phyloP scores from a whole-genome alignment of 2,329 filamentous ascomycete genomes.

The Venturia aucupariae region DNA sequence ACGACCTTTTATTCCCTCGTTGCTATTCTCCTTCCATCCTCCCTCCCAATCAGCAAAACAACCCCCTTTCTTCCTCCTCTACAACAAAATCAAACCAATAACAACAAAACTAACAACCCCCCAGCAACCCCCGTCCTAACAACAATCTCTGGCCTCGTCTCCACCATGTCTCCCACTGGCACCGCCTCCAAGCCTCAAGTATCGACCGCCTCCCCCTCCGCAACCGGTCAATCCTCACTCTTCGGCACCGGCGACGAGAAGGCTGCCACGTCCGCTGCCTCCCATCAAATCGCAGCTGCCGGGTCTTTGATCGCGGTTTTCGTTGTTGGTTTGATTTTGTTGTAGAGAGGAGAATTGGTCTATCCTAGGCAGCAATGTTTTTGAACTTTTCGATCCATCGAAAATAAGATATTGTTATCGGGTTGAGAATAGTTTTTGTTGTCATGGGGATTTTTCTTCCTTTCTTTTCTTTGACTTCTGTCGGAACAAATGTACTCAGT shows the following conservation, averaged over 20 bases:
- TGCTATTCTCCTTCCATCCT: background rate
- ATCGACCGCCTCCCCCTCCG: background rate
- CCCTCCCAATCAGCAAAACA: background rate
- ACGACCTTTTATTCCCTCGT: background rate
- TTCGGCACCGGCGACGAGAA: background rate
- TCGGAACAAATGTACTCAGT: no score
- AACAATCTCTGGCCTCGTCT: constrained; percentile 9
- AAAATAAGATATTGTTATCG: background rate
- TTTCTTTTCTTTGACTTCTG: no score
- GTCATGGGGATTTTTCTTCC: no score
- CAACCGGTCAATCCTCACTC: background rate
- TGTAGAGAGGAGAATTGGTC: background rate
- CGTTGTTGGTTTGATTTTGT: background rate
- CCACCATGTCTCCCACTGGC: constrained; percentile 9
- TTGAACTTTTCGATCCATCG: background rate
- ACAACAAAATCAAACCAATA: no score
- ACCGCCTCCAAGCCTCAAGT: background rate
- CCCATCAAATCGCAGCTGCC: background rate
- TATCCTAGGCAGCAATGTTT: background rate
- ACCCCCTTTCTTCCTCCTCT: background rate
- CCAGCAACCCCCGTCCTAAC: background rate
- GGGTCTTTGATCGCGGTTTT: background rate
- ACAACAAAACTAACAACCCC: background rate
- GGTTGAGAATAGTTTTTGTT: background rate
- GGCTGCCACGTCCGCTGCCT: background rate